A percentile compares a stretch with the other conserved stretches of the same genome.
Conservation (phyloP, 1,284 basidiomycete genomes). For the Sporisorium iseilematis-ciliati region DNA sequence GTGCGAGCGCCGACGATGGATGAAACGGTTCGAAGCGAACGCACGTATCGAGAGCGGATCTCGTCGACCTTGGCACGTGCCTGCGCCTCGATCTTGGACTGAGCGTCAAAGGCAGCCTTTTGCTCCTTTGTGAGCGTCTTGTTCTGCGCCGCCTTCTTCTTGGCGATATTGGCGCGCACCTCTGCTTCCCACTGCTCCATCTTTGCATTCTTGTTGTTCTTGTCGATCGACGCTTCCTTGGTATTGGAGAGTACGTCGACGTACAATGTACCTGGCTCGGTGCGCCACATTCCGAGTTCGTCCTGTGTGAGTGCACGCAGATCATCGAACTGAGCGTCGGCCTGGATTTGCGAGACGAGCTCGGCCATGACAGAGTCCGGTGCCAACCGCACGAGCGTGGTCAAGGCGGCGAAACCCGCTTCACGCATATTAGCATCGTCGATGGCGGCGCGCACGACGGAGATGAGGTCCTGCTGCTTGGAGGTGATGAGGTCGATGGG, state of each 20-base stretch:
- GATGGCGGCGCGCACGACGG: conserved; percentile 40
- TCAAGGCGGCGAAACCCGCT: conserved; percentile 59
- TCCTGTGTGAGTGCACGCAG: conserved; percentile 52
- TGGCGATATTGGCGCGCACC: conserved; percentile 65
- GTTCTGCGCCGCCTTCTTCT: conserved; percentile 64
- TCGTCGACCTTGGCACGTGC: conserved; percentile 56
- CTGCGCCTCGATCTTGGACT: conserved; percentile 59
- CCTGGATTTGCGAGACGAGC: conserved; percentile 52
- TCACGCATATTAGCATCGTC: conserved; percentile 36
- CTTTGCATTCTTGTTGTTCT: conserved; percentile 59
- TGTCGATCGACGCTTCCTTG: conserved; percentile 42
- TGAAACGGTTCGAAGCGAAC: conserved; percentile 51
- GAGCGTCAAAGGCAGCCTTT: conserved; percentile 61
- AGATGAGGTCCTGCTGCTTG: conserved; percentile 50
- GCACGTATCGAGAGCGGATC: conserved; percentile 39
- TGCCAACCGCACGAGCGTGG: conserved; percentile 60
- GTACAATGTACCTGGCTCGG: conserved; percentile 56
- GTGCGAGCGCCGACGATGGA: conserved; percentile 53
- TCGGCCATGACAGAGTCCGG: conserved; percentile 58
- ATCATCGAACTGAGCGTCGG: conserved; percentile 46
- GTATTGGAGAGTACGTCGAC: conserved; percentile 60
- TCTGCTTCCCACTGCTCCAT: conserved; percentile 69
- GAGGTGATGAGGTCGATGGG: conserved; percentile 58
- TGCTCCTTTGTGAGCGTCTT: conserved; percentile 65
- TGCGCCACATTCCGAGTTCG: conserved; percentile 66